Conservation (phyloP, 768 basidiomycete genomes). For the Collybiopsis luxurians region DNA sequence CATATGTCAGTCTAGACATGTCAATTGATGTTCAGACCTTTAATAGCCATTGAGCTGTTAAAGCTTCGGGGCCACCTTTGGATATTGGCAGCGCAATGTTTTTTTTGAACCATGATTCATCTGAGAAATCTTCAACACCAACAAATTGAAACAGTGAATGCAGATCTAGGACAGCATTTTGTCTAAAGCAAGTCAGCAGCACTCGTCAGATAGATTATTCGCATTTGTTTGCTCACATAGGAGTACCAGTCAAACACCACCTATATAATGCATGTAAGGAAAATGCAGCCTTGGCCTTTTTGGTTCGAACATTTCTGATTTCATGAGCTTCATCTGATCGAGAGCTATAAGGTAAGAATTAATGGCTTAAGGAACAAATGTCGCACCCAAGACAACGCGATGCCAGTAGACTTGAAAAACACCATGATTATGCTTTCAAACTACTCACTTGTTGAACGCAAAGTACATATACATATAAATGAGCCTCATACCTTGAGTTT, state of each 20-base stretch:
- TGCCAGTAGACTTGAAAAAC: constrained; percentile 84
- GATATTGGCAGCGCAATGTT: constrained; percentile 78
- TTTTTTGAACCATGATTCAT: constrained; percentile 75
- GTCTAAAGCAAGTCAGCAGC: too few relatives aligned
- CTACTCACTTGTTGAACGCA: too few relatives aligned
- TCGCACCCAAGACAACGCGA: constrained; percentile 84
- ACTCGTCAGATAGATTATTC: too few relatives aligned
- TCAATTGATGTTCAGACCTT: too few relatives aligned
- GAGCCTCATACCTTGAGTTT: constrained; percentile 40
- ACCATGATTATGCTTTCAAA: constrained; percentile 47
- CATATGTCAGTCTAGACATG: too few relatives aligned
- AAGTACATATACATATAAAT: too few relatives aligned
- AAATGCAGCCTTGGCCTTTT: constrained; percentile 69
- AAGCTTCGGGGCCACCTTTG: constrained; percentile 90
- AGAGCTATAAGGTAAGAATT: too few relatives aligned
- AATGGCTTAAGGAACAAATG: too few relatives aligned
- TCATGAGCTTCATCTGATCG: constrained; percentile 96
- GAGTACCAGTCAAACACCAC: constrained; percentile 91
- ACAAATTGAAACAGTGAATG: constrained; percentile 90
- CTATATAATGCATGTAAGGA: constrained; percentile 77
- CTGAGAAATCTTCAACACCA: constrained; percentile 75
- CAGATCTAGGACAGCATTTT: constrained; percentile 89
- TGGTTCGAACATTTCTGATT: constrained; percentile 68
- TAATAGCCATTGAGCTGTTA: constrained; percentile 45
- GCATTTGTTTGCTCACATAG: constrained; percentile 53